These are phyloP conservation scores for Solanum chiquidenum DNA, from an alignment of 257 asterid genomes.

Conservation along the genomic window DNA sequence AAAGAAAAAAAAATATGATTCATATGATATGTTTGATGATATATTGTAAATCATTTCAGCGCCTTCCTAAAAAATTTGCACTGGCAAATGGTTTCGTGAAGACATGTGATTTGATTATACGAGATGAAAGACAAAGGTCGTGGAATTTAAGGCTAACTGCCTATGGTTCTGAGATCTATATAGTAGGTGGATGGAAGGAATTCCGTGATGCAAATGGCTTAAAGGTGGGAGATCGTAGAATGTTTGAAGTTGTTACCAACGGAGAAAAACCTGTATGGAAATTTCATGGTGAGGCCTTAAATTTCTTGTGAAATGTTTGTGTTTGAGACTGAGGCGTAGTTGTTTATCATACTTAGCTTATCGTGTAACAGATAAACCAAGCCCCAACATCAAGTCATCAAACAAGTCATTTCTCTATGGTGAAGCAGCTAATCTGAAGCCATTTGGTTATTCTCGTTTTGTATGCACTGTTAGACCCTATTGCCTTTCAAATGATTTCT, in stretches of 20 bases:
- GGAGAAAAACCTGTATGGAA: neutral
- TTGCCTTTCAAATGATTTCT: neutral
- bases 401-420: neutral
- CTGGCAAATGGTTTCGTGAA: neutral
- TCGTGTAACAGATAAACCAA: neutral
- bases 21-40: neutral
- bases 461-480: neutral
- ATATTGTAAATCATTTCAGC: neutral
- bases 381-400: neutral
- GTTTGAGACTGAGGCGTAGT: neutral
- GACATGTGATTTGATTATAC: neutral
- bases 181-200: neutral
- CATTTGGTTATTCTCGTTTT: neutral
- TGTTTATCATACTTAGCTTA: neutral
- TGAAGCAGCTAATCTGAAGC: neutral
- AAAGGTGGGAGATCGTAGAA: neutral
- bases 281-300: neutral
- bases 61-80: neutral
- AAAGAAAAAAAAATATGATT: neutral
- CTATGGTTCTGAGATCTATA: neutral
- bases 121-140: neutral
- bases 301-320: neutral
- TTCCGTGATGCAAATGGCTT: neutral
- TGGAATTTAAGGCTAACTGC: neutral
- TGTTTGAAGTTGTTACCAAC: neutral